These are phyloP conservation scores for Citrus inodora DNA, from an alignment of 345 rosid genomes.

Conservation along the genomic window DNA sequence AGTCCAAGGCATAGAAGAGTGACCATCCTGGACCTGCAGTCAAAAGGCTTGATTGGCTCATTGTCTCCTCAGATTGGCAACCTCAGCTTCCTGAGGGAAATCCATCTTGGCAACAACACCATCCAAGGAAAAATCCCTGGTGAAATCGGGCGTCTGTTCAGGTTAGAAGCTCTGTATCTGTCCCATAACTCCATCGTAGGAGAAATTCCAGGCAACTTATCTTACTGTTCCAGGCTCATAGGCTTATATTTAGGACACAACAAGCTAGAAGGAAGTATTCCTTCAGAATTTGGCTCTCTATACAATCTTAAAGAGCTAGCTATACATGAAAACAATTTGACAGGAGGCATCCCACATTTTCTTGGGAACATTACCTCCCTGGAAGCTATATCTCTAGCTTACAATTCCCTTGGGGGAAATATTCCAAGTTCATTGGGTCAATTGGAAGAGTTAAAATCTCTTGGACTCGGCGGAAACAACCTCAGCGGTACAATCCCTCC, in stretches of 20 bases:
- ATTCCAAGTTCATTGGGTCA: conserved; percentile 16
- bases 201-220: conserved; percentile 11
- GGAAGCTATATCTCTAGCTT: background rate
- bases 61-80: conserved; percentile 18
- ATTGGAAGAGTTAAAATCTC: background rate
- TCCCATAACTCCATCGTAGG: conserved; percentile 3
- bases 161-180: background rate
- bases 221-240: conserved; percentile 6
- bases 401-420: conserved; percentile 7
- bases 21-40: conserved; percentile 6
- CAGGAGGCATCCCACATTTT: conserved; percentile 11
- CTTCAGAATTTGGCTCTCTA: conserved; percentile 2
- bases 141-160: conserved; percentile 4
- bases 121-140: conserved; percentile 12
- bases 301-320: background rate
- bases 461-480: conserved; percentile 3
- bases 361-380: conserved; percentile 25
- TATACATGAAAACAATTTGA: background rate
- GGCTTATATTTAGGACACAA: background rate
- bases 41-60: conserved; percentile 8
- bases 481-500: conserved; percentile 20
- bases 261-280: conserved; percentile 12
- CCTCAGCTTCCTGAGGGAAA: conserved; percentile 9
- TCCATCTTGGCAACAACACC: conserved; percentile 14
- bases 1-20: conserved; percentile 22